Percentiles rank a stretch among this genome's conserved stretches.
phyloP scores from a whole-genome alignment of 352 stramenopile species.

The Phytophthora cactorum region DNA sequence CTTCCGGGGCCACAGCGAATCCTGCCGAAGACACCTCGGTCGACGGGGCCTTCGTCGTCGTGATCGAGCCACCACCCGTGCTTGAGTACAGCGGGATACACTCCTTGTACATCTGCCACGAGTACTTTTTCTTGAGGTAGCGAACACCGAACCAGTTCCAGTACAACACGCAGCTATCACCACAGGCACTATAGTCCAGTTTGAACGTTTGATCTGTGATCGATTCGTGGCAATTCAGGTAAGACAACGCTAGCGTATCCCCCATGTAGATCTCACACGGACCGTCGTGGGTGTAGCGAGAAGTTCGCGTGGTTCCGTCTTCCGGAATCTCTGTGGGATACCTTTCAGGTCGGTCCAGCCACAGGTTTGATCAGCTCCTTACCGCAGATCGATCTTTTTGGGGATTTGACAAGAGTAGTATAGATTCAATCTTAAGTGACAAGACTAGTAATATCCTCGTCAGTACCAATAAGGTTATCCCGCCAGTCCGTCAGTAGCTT shows the following conservation, averaged over 20 bases:
- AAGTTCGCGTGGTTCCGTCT: slow-evolving; percentile 39
- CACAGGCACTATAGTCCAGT: slow-evolving; percentile 37
- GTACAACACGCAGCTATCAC: slow-evolving; percentile 38
- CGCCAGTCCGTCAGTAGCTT: too few relatives aligned
- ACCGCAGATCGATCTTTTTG: too few relatives aligned
- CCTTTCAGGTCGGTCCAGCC: not conserved
- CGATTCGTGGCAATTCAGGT: slow-evolving; percentile 38
- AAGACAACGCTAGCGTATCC: slow-evolving; percentile 32
- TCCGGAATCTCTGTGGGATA: slow-evolving; percentile 41
- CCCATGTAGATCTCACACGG: slow-evolving; percentile 52
- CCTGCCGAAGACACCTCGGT: not conserved
- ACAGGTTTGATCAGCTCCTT: not conserved
- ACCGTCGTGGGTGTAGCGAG: slow-evolving; percentile 56
- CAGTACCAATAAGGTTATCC: too few relatives aligned
- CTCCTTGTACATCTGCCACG: slow-evolving; percentile 56
- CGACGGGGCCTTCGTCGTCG: too few relatives aligned
- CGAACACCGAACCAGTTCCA: slow-evolving; percentile 48
- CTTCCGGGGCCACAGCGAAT: not conserved
- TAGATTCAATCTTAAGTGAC: too few relatives aligned
- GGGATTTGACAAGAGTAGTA: too few relatives aligned
- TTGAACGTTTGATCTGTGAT: slow-evolving; percentile 35
- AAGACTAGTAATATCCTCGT: too few relatives aligned
- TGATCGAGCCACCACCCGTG: not conserved
- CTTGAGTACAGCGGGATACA: slow-evolving; percentile 38
- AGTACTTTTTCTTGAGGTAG: slow-evolving; percentile 38